These are phyloP conservation scores for Vickermania ingenoplastis DNA, from an alignment of 208 protist species.

Conservation along the genomic window DNA sequence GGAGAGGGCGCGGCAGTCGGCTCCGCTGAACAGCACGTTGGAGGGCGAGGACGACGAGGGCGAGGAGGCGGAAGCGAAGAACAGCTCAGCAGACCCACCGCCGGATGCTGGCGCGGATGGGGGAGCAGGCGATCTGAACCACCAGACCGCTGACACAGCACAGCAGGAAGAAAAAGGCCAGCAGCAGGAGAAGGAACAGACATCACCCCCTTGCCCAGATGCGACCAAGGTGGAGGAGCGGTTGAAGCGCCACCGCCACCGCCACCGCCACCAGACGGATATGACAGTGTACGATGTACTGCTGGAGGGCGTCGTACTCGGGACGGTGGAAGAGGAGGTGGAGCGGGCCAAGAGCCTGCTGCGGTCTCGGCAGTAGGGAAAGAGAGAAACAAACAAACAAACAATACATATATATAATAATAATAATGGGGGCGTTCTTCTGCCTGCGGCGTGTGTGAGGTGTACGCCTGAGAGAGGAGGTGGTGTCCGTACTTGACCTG, in stretches of 20 bases:
- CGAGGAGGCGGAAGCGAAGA: too few relatives aligned
- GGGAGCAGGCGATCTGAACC: neutral
- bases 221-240: neutral
- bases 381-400: too few relatives aligned
- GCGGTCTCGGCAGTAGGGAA: neutral
- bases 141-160: neutral
- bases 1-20: conserved; percentile 8
- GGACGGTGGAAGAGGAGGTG: conserved; percentile 34
- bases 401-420: too few relatives aligned
- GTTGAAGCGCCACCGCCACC: too few relatives aligned
- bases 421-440: too few relatives aligned
- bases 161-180: too few relatives aligned
- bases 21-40: neutral
- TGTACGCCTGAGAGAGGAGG: too few relatives aligned
- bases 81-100: neutral
- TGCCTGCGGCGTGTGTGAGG: too few relatives aligned
- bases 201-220: neutral
- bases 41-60: too few relatives aligned
- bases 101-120: neutral
- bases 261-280: too few relatives aligned
- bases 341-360: conserved; percentile 11
- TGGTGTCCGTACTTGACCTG: too few relatives aligned
- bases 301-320: conserved; percentile 7
- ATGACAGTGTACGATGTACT: neutral
- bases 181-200: neutral